phyloP scores from a whole-genome alignment of 352 stramenopile genomes.

The Thalassiosira hispida region DNA sequence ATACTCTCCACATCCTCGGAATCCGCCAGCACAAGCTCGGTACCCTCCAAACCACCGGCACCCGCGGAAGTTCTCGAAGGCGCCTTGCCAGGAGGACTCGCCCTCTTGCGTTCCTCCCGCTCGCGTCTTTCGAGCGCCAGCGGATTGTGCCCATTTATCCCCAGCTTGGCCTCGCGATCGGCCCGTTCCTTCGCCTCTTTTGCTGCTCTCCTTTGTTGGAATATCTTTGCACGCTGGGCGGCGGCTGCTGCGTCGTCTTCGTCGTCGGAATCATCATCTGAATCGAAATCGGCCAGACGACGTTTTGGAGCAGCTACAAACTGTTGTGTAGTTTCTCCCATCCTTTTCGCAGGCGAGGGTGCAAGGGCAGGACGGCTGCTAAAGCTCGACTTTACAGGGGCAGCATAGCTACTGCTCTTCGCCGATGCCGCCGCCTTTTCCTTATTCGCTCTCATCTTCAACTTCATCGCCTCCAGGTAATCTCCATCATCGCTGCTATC shows the following conservation, averaged over 20 bases:
- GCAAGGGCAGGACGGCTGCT: background rate
- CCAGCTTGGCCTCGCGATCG: background rate
- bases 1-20: slow-evolving; percentile 24
- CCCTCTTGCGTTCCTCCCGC: slow-evolving; percentile 12
- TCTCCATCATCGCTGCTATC: slow-evolving; percentile 15
- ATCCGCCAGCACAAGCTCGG: slow-evolving; percentile 18
- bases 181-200: slow-evolving; percentile 4
- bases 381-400: too few relatives aligned
- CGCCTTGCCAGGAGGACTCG: background rate
- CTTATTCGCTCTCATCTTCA: background rate
- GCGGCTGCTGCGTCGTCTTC: slow-evolving; percentile 7
- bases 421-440: background rate
- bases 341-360: background rate
- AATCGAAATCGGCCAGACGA: background rate
- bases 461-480: slow-evolving; percentile 5
- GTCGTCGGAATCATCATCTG: slow-evolving; percentile 7
- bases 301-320: background rate
- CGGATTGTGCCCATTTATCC: slow-evolving; percentile 19
- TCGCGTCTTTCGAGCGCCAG: slow-evolving; percentile 28
- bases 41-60: slow-evolving; percentile 31
- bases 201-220: background rate
- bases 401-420: background rate
- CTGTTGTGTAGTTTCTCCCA: background rate
- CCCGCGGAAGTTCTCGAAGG: slow-evolving; percentile 8
- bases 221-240: background rate